Evolutionary conservation across 129 eudicot species (phyloP).

Genomic region (Flaveria robusta): DNA sequence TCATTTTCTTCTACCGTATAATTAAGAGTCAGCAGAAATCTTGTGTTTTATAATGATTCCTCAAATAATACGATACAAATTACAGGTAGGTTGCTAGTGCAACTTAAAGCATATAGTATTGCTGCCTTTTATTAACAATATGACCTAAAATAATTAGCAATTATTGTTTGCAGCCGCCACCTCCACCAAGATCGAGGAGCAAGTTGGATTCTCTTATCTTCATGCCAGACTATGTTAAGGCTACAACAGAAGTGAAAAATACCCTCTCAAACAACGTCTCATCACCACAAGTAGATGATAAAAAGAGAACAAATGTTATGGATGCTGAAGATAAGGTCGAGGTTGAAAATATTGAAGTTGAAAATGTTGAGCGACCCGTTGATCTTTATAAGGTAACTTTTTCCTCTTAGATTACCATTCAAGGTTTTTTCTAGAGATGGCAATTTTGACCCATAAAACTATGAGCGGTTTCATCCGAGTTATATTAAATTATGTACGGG

Average conservation of each 20-base stretch:
- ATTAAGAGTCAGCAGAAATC: neutral
- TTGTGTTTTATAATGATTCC: neutral
- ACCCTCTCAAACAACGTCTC: constrained; percentile 22
- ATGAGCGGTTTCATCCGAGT: neutral
- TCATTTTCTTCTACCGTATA: neutral
- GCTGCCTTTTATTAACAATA: neutral
- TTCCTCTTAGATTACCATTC: neutral
- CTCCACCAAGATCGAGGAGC: constrained; percentile 78
- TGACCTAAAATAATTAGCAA: neutral
- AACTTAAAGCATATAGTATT: neutral
- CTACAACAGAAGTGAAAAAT: constrained; percentile 49
- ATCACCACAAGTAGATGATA: constrained; percentile 34
- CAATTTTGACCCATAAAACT: neutral
- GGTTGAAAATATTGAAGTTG: constrained; percentile 75
- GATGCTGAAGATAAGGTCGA: constrained; percentile 58
- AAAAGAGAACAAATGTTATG: constrained; percentile 33
- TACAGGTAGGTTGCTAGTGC: neutral
- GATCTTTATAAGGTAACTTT: constrained; percentile 82
- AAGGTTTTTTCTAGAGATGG: neutral
- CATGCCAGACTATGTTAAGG: constrained; percentile 63
- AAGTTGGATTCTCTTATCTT: constrained; percentile 90
- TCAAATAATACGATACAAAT: constrained; percentile 8
- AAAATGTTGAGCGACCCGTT: constrained; percentile 98
- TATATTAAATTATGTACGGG: neutral
- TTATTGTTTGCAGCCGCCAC: constrained; percentile 72